These are phyloP conservation scores for Fusarium sp. DNA, from an alignment of 2,329 filamentous ascomycete species.

Conservation along the genomic window DNA sequence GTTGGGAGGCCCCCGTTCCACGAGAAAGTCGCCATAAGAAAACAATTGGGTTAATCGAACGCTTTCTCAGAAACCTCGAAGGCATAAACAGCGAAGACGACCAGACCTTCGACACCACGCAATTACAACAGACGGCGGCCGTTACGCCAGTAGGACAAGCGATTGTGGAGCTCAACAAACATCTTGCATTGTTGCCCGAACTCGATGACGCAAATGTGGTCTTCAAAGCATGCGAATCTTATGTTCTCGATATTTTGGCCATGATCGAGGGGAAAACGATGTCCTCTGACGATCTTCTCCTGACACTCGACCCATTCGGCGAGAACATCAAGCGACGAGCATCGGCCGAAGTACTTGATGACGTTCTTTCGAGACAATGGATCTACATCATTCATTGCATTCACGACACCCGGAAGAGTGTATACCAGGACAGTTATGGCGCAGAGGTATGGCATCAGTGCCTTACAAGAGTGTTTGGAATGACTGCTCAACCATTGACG, in stretches of 20 bases:
- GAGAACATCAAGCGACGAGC: slow-evolving; percentile 7
- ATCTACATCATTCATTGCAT: slow-evolving; percentile 29
- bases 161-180: slow-evolving; percentile 7
- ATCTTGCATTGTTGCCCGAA: slow-evolving; percentile 3
- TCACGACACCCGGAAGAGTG: slow-evolving; percentile 1
- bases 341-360: slow-evolving; percentile 16
- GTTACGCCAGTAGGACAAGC: background rate
- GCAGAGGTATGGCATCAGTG: slow-evolving; percentile 28
- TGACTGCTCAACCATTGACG: slow-evolving; percentile 29
- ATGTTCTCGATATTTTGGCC: slow-evolving; percentile 12
- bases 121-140: background rate
- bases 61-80: slow-evolving; percentile 49
- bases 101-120: background rate
- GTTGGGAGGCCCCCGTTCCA: slow-evolving; percentile 64
- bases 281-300: slow-evolving; percentile 31
- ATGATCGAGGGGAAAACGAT: slow-evolving; percentile 26
- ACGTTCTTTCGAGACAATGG: slow-evolving; percentile 20
- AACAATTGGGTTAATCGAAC: slow-evolving; percentile 43
- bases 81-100: slow-evolving; percentile 12
- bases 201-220: slow-evolving; percentile 6
- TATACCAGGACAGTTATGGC: slow-evolving; percentile 19
- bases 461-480: slow-evolving; percentile 16
- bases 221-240: slow-evolving; percentile 19
- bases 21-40: slow-evolving; percentile 47
- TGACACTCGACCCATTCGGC: slow-evolving; percentile 40